Evolutionary conservation across 2,329 filamentous ascomycete genomes (phyloP), one percentile per base, ranked within the genome.

Genomic region (Fonsecaea monophora): DNA sequence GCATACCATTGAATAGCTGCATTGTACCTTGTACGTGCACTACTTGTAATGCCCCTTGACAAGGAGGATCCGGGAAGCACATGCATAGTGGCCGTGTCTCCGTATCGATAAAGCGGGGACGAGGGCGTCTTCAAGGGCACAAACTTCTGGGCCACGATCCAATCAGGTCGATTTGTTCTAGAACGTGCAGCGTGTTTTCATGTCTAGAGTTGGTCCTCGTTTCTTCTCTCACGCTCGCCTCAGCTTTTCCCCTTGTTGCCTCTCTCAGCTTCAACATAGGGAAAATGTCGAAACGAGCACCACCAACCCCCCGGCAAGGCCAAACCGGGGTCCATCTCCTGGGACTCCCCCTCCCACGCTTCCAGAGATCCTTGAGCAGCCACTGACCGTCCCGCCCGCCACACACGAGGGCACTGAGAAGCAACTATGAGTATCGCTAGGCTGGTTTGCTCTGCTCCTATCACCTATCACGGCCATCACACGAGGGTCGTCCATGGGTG

Each of bases 401-500:
- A 21, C 57, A 30, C 57, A 60, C 57, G 57, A 50, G 57, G 57
- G 12, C 57, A 45, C 10, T 18, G 21, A 12, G 45, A 12, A 25
- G 25, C 25, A 25, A 25, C 2, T 25, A 25, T 25, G 25, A 25
- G 45, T 21, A 25, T 21, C 6, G 32, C 40, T 60, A 60, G 57
- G 40, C 57, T 60, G 57, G 57, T 40, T 55, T 42, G 50, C 53
- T 56, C 18, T 63, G 40, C 60, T 69, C 68, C 68, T 68, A 70
- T 70, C 60, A 70, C 45, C 57, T 42, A 48, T 42, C 66, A 56
- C 18, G 50, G 32, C 61, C 38, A n/a, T 25, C 60, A 60, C 62
- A 68, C 65, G 68, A 67, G 65, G 68, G 56, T 56, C 54, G 54
- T 56, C 56, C 60, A 45, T 25, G 40, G 40, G 61, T 69, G 68